Conservation (phyloP, 345 rosid genomes). For the Psidium guajava region DNA sequence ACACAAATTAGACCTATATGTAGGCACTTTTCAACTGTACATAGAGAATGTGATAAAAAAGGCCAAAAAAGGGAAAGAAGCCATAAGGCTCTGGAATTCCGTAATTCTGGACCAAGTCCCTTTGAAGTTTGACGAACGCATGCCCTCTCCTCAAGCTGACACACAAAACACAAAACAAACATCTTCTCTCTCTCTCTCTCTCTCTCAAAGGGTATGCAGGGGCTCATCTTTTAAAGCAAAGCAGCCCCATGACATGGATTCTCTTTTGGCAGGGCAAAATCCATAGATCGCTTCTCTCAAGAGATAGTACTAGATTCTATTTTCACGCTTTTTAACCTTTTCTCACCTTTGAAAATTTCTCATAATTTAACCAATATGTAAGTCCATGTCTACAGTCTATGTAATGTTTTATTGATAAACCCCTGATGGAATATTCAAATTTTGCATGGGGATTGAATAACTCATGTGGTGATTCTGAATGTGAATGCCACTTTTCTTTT, state of each 20-base stretch:
- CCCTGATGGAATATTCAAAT: not conserved
- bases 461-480: not conserved
- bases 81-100: not conserved
- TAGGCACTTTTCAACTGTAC: not conserved
- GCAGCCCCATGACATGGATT: slow-evolving; percentile 30
- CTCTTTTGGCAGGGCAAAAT: slow-evolving; percentile 35
- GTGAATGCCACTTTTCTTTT: not conserved
- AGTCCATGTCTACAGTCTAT: not conserved
- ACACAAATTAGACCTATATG: not conserved
- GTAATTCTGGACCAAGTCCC: slow-evolving; percentile 3
- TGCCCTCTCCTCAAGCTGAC: slow-evolving; percentile 25
- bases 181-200: not conserved
- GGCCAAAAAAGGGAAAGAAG: slow-evolving; percentile 18
- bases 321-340: slow-evolving; percentile 1
- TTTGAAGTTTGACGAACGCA: slow-evolving; percentile 14
- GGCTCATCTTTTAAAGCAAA: slow-evolving; percentile 48
- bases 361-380: not conserved
- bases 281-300: slow-evolving; percentile 33
- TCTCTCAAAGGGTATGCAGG: not conserved
- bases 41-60: slow-evolving; percentile 13
- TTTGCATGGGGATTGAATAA: slow-evolving; percentile 22
- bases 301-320: slow-evolving; percentile 36
- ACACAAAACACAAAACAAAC: slow-evolving; percentile 2
- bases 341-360: slow-evolving; percentile 1
- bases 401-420: not conserved